phyloP scores from a whole-genome alignment of 75 land plant species.

The Picea sitchensis region DNA sequence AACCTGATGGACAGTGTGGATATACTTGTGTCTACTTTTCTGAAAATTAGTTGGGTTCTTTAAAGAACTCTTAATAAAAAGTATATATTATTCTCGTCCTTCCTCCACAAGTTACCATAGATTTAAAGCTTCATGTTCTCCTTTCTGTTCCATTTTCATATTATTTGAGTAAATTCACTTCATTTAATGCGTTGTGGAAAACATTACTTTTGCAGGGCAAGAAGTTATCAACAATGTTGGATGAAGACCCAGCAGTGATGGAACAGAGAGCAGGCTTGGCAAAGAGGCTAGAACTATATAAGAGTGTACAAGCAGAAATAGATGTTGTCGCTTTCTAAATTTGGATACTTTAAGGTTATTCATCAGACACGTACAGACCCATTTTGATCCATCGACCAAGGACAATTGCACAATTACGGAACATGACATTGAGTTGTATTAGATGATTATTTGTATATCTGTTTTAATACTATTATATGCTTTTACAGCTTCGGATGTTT shows the following conservation, averaged over 20 bases:
- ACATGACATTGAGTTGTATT: neutral
- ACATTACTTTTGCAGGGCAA: conserved; percentile 39
- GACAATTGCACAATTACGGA: neutral
- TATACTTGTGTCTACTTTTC: too few species aligned
- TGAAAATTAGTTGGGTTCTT: neutral
- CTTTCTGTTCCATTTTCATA: neutral
- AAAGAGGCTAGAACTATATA: conserved; percentile 75
- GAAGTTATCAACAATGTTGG: conserved; percentile 47
- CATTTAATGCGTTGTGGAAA: neutral
- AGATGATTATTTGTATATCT: neutral
- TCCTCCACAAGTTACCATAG: too few species aligned
- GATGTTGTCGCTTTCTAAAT: conserved; percentile 55
- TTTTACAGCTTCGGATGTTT: neutral
- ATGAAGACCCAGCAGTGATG: conserved; percentile 83
- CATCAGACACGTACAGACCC: neutral
- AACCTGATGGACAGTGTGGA: too few species aligned
- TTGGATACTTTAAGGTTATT: neutral
- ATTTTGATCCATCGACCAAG: neutral
- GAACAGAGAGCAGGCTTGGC: conserved; percentile 47
- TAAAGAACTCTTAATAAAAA: neutral
- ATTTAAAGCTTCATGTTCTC: neutral
- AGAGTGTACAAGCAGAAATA: conserved; percentile 72
- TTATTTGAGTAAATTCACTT: neutral
- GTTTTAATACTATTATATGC: neutral
- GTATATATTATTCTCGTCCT: neutral